phyloP scores from a whole-genome alignment of 2,329 filamentous ascomycete species.

The Tympanopsis confertula region DNA sequence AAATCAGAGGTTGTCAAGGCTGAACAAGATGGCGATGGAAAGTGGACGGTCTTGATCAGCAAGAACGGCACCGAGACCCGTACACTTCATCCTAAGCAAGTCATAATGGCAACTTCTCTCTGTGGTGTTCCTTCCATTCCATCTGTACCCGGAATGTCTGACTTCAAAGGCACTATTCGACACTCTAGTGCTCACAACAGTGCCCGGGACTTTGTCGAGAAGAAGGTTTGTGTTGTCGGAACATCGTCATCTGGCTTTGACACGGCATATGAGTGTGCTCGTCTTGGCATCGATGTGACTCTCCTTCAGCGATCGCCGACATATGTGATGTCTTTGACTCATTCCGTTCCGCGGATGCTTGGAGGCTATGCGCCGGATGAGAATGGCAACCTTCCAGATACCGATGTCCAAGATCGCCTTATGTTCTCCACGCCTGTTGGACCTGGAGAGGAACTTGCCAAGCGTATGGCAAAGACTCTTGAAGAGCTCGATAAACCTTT shows the following conservation, averaged over 20 bases:
- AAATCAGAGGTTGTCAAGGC: slow-evolving; percentile 30
- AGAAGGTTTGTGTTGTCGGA: slow-evolving; percentile 15
- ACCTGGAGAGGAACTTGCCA: slow-evolving; percentile 8
- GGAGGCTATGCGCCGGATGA: slow-evolving; percentile 10
- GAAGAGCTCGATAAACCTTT: slow-evolving; percentile 11
- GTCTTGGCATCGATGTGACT: slow-evolving; percentile 13
- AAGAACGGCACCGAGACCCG: slow-evolving; percentile 21
- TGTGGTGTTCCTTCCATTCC: slow-evolving; percentile 28
- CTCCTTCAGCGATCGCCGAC: slow-evolving; percentile 17
- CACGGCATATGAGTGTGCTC: slow-evolving; percentile 12
- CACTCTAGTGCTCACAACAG: slow-evolving; percentile 11
- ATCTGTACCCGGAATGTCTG: slow-evolving; percentile 13
- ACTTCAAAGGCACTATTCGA: slow-evolving; percentile 11
- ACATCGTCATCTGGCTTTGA: slow-evolving; percentile 16
- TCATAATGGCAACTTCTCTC: slow-evolving; percentile 42
- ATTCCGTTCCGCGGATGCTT: slow-evolving; percentile 13
- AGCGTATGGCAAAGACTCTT: slow-evolving; percentile 9
- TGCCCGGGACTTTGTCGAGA: slow-evolving; percentile 12
- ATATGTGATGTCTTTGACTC: slow-evolving; percentile 17
- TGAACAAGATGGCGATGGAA: slow-evolving; percentile 32
- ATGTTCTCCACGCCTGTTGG: neutral
- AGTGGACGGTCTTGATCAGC: slow-evolving; percentile 39
- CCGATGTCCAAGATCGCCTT: neutral
- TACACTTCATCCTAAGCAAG: slow-evolving; percentile 33
- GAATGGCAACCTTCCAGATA: neutral